Evolutionary conservation across 441 rosid species (phyloP).

Genomic region (Biscutella auriculata): DNA sequence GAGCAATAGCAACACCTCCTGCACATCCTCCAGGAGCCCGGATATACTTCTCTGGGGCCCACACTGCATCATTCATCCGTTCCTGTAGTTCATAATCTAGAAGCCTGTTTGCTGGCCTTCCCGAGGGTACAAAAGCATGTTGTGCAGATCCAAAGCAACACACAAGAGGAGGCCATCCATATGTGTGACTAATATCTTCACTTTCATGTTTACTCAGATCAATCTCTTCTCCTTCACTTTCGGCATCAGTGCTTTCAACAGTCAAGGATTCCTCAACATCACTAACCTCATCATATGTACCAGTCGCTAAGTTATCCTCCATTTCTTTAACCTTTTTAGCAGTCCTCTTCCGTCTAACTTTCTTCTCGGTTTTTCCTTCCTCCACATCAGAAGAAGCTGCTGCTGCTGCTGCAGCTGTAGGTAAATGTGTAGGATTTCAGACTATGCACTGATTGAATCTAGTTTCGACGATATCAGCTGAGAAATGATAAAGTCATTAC

Average conservation of each 20-base stretch:
- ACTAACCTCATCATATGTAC: slow-evolving; percentile 35
- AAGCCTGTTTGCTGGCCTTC: slow-evolving; percentile 77
- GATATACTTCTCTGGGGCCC: slow-evolving; percentile 47
- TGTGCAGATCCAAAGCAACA: slow-evolving; percentile 93
- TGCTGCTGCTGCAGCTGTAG: slow-evolving; percentile 22
- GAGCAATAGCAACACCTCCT: slow-evolving; percentile 77
- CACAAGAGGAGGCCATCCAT: slow-evolving; percentile 92
- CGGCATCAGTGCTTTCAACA: slow-evolving; percentile 29
- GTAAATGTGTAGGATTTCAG: not conserved
- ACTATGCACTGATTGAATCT: not conserved
- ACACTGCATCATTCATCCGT: slow-evolving; percentile 34
- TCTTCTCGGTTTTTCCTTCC: slow-evolving; percentile 46
- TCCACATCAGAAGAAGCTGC: slow-evolving; percentile 25
- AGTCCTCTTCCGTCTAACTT: slow-evolving; percentile 39
- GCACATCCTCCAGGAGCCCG: slow-evolving; percentile 87
- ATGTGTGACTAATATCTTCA: slow-evolving; percentile 58
- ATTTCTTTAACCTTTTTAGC: slow-evolving; percentile 28
- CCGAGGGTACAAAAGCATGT: slow-evolving; percentile 81
- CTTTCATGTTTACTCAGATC: slow-evolving; percentile 44
- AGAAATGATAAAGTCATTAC: slow-evolving; percentile 18
- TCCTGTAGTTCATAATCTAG: slow-evolving; percentile 60
- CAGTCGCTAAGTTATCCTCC: slow-evolving; percentile 20
- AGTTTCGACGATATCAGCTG: not conserved
- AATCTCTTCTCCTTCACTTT: slow-evolving; percentile 44
- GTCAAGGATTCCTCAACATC: slow-evolving; percentile 31